A percentile compares a stretch with the other conserved stretches of the same genome.
Evolutionary conservation across 805 yeast species (phyloP).

Genomic region (Tetrapisispora fleetii): DNA sequence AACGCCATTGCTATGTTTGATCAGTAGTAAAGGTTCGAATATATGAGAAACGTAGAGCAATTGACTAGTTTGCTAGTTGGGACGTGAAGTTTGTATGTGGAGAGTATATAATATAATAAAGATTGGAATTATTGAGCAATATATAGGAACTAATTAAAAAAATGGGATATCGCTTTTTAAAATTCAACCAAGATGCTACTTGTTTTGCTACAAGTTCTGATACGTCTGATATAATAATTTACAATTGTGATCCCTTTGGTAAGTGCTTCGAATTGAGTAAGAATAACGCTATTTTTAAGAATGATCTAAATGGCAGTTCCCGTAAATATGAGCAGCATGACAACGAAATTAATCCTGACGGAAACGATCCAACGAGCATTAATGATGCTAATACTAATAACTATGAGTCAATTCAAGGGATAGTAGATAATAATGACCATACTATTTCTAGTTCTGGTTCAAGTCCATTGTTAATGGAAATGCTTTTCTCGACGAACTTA

Average conservation of each 20-base stretch:
- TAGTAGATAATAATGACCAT: no score
- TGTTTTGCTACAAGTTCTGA: conserved; percentile 68
- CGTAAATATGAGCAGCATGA: neutral
- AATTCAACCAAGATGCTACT: conserved; percentile 84
- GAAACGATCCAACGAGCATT: neutral
- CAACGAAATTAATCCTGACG: neutral
- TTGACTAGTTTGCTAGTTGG: no score
- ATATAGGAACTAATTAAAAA: no score
- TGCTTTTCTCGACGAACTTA: conserved; percentile 82
- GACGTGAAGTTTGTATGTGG: no score
- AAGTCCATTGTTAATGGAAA: conserved; percentile 50
- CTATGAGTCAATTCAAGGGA: neutral
- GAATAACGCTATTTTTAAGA: neutral
- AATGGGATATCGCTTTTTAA: neutral
- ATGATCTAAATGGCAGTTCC: neutral
- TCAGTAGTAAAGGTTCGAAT: no score
- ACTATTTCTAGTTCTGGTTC: neutral
- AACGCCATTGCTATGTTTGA: no score
- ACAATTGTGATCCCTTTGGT: conserved; percentile 83
- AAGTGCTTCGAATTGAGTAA: conserved; percentile 43
- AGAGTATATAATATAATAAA: no score
- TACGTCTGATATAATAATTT: conserved; percentile 56
- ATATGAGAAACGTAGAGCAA: no score
- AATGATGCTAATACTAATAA: no score
- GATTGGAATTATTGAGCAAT: no score